Base-by-base conservation (phyloP, 129 eudicot species). In the Arctium lappa region DNA sequence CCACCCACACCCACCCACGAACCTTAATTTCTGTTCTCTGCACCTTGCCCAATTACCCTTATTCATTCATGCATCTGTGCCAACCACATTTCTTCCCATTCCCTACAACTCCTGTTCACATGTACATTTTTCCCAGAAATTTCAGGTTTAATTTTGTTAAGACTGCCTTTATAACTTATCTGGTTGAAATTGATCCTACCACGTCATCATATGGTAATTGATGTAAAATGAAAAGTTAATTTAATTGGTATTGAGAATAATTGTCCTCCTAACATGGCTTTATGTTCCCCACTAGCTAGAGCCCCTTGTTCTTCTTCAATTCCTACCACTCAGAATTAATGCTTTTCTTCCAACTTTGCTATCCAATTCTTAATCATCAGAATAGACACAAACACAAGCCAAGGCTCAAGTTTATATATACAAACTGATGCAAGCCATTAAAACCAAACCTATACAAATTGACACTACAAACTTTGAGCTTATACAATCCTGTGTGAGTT, bases 261-360 rank as follows among this genome's bases (percentile, higher is more conserved):
- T 79, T 79, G 63, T 79, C 80, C 39, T 76, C 82, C 75, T 79
- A 68, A 79, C 69, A 31, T 69, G 83, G 83, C 83, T 79, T 79
- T 79, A 79, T 69, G 76, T 79, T 79, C 31, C 83, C 83, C 83
- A 79, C 83, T 69, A 30, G 31, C 65, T 53, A 60, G 2, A 16
- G n/a, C 42, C 34, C 38, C 40, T 78, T 78, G 63, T 39, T 65
- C 15, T 42, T 42, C 76, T 7, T 22, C 27, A 22, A 22, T 22
- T 79, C 76, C 76, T 69, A 42, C 83, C 83, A 79, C 76, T 44
- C 29, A 69, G 8, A 60, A 16, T 60, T 44, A n/a, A 77, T 77
- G 80, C 80, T 77, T 34, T 60, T 62, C 34, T 36, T 22, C 27
- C 27, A 27, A 66, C 73, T 78, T 78, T 66, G 39, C 81, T 56